Evolutionary conservation across 2,329 filamentous ascomycete genomes (phyloP).

Genomic region (Calonectria montana): DNA sequence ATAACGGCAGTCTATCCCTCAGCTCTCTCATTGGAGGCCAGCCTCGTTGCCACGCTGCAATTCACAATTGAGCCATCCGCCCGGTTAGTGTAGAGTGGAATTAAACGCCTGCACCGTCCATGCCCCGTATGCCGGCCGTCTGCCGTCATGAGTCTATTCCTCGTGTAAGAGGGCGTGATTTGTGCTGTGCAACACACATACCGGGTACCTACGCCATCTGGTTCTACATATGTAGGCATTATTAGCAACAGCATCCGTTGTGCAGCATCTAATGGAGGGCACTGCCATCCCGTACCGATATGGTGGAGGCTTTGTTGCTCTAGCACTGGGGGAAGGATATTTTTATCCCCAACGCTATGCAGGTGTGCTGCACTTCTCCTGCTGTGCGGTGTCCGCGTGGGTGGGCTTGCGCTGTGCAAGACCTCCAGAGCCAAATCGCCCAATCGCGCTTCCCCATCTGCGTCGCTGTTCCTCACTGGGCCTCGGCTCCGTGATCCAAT

Average conservation of each 20-base stretch:
- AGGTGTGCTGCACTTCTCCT: conserved; percentile 23
- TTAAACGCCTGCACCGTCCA: conserved; percentile 9
- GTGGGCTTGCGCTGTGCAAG: conserved; percentile 25
- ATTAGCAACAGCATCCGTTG: conserved; percentile 1
- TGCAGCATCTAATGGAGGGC: conserved; percentile 17
- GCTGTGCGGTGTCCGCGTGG: conserved; percentile 32
- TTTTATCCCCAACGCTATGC: conserved; percentile 39
- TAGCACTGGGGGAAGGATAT: conserved; percentile 32
- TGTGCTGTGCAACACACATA: conserved; percentile 3
- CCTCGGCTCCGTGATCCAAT: not conserved
- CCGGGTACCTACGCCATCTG: conserved; percentile 8
- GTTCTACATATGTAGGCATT: conserved; percentile 1
- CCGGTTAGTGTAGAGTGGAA: conserved; percentile 12
- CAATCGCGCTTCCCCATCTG: conserved; percentile 1
- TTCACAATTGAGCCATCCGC: conserved; percentile 1
- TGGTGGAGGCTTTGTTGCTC: conserved; percentile 33
- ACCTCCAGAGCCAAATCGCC: not conserved
- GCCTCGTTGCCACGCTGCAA: not conserved
- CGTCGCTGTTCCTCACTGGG: conserved; percentile 8
- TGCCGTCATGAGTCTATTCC: not conserved
- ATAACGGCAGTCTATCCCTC: not conserved
- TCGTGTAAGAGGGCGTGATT: not conserved
- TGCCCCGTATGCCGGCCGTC: not conserved
- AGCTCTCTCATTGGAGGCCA: conserved; percentile 3
- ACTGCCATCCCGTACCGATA: conserved; percentile 28